phyloP scores from a whole-genome alignment of 116 monocot species.

The Zostera marina region DNA sequence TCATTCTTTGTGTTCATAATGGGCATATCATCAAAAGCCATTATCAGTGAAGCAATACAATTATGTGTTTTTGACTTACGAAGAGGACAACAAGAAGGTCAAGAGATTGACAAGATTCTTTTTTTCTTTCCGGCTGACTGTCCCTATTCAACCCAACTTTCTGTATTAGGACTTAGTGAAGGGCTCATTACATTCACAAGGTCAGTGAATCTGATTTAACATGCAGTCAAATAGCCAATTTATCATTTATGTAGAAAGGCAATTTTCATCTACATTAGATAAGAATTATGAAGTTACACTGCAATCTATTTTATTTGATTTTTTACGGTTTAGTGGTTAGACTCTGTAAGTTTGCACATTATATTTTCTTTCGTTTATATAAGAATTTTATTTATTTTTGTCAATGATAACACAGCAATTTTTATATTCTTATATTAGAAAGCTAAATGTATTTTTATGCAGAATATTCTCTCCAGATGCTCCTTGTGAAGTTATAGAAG shows the following conservation, averaged over 20 bases:
- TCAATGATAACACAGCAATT: neutral
- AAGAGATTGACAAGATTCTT: slow-evolving; percentile 93
- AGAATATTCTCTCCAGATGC: slow-evolving; percentile 94
- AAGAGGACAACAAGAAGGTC: slow-evolving; percentile 89
- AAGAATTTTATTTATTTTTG: neutral
- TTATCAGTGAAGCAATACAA: slow-evolving; percentile 34
- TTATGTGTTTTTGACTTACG: slow-evolving; percentile 79
- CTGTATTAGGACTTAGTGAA: slow-evolving; percentile 81
- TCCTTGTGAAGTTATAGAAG: slow-evolving; percentile 85
- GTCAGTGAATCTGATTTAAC: slow-evolving; percentile 11
- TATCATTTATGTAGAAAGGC: neutral
- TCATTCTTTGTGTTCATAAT: slow-evolving; percentile 2
- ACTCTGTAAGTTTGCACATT: neutral
- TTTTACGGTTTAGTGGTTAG: neutral
- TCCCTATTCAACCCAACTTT: slow-evolving; percentile 55
- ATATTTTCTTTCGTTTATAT: neutral
- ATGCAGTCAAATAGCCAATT: neutral
- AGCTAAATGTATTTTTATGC: slow-evolving; percentile 9
- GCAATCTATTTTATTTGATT: neutral
- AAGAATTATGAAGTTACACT: too few relatives aligned
- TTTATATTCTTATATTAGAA: neutral
- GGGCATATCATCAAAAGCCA: slow-evolving; percentile 38
- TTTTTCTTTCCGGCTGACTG: slow-evolving; percentile 73
- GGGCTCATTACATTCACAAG: slow-evolving; percentile 95
- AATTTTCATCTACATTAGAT: neutral